Conservation (phyloP, 495 filamentous ascomycete species). For the Lophium mytilinum region DNA sequence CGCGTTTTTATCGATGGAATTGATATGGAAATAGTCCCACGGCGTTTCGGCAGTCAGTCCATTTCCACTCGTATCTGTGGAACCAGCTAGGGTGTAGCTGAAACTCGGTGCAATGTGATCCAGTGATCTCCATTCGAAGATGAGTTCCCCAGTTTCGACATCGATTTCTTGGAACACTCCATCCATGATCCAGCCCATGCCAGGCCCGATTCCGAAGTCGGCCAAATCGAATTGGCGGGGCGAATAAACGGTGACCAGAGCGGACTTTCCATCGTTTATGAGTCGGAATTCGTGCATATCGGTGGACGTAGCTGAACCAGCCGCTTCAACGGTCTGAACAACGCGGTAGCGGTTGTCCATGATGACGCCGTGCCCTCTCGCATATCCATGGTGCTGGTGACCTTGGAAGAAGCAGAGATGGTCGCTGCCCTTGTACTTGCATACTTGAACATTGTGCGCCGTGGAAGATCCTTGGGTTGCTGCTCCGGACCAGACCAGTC, state of each 20-base stretch:
- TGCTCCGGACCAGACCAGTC: constrained; percentile 27
- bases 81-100: constrained; percentile 31
- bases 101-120: constrained; percentile 34
- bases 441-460: constrained; percentile 28
- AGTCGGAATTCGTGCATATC: constrained; percentile 13
- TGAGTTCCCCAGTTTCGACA: constrained; percentile 6
- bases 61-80: not conserved
- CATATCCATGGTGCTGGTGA: constrained; percentile 46
- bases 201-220: constrained; percentile 14
- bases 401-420: constrained; percentile 50
- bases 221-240: constrained; percentile 1
- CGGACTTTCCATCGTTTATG: constrained; percentile 7
- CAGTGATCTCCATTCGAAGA: constrained; percentile 12
- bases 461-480: constrained; percentile 23
- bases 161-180: constrained; percentile 15
- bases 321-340: constrained; percentile 34
- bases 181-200: constrained; percentile 1
- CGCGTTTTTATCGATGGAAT: constrained; percentile 9
- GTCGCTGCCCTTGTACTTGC: constrained; percentile 36
- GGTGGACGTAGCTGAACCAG: constrained; percentile 14
- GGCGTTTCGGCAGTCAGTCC: constrained; percentile 12
- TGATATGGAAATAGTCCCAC: constrained; percentile 18
- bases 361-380: constrained; percentile 46
- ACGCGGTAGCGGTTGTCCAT: constrained; percentile 45
- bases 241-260: constrained; percentile 4